These are phyloP conservation scores for Colletotrichum graminicola DNA, from an alignment of 2,329 filamentous ascomycete genomes.

Conservation along the genomic window DNA sequence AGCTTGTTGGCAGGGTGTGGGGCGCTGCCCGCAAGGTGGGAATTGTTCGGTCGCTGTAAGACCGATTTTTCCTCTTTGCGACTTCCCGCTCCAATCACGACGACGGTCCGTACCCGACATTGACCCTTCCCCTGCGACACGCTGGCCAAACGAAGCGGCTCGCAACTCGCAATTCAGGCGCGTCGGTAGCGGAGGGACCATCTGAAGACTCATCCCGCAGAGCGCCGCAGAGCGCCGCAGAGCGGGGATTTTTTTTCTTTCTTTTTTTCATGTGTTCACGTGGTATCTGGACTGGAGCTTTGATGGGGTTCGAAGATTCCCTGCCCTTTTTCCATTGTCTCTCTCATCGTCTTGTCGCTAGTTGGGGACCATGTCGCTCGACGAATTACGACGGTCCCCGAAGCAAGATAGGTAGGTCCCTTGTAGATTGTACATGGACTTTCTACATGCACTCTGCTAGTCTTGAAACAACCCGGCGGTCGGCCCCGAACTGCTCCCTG, in stretches of 20 bases:
- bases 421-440: too few relatives aligned
- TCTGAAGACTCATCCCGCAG: slow-evolving; percentile 21
- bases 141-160: slow-evolving; percentile 4
- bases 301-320: slow-evolving; percentile 8
- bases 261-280: slow-evolving; percentile 33
- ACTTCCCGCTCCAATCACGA: slow-evolving; percentile 41
- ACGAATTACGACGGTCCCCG: slow-evolving; percentile 34
- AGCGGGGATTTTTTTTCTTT: too few relatives aligned
- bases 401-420: too few relatives aligned
- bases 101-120: slow-evolving; percentile 36
- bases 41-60: slow-evolving; percentile 44
- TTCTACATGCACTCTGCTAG: neutral
- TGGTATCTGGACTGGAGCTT: slow-evolving; percentile 21
- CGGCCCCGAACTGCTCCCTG: slow-evolving; percentile 2
- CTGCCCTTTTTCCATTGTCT: neutral
- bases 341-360: slow-evolving; percentile 17
- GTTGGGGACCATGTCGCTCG: slow-evolving; percentile 26
- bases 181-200: slow-evolving; percentile 26
- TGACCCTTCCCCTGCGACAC: slow-evolving; percentile 16
- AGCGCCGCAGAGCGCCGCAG: too few relatives aligned
- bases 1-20: slow-evolving; percentile 42
- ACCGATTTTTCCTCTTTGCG: slow-evolving; percentile 41
- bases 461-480: slow-evolving; percentile 14
- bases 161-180: slow-evolving; percentile 32
- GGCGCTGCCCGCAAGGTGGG: slow-evolving; percentile 35